A percentile compares a stretch with the other conserved stretches of the same genome.
phyloP scores from a whole-genome alignment of 2,329 filamentous ascomycete genomes.

The Colletotrichum melonis region DNA sequence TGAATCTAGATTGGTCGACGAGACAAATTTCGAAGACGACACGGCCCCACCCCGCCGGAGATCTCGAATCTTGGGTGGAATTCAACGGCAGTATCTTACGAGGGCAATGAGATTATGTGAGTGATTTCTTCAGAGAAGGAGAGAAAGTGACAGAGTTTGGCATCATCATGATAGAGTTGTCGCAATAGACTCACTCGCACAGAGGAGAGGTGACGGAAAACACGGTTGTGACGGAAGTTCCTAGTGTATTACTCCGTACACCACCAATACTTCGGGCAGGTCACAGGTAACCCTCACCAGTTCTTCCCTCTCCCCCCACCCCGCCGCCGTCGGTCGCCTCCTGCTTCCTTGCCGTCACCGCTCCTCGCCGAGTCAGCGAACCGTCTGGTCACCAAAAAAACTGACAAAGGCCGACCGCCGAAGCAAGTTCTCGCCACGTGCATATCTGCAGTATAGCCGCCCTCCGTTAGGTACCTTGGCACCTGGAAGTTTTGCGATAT shows the following conservation, averaged over 20 bases:
- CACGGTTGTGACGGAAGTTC: not conserved
- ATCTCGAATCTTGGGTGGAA: not conserved
- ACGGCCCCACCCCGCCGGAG: conserved; percentile 4
- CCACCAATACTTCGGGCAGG: too few species aligned
- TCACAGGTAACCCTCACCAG: not conserved
- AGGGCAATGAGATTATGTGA: not conserved
- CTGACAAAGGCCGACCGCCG: not conserved
- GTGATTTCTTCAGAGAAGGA: not conserved
- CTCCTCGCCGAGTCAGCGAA: not conserved
- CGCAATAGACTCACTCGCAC: not conserved
- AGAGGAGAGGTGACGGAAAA: not conserved
- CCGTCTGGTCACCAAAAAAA: not conserved
- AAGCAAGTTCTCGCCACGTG: not conserved
- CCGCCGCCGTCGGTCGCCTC: not conserved
- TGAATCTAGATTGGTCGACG: not conserved
- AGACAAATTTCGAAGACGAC: not conserved
- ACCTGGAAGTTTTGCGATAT: not conserved
- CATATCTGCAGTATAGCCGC: not conserved
- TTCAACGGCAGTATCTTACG: not conserved
- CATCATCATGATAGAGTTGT: not conserved
- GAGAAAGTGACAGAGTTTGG: not conserved
- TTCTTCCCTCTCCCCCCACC: not conserved
- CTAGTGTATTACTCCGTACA: too few species aligned
- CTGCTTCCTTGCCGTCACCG: not conserved
- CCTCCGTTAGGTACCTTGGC: not conserved